Conservation (phyloP, 495 filamentous ascomycete genomes). For the Hyaloscypha variabilis region DNA sequence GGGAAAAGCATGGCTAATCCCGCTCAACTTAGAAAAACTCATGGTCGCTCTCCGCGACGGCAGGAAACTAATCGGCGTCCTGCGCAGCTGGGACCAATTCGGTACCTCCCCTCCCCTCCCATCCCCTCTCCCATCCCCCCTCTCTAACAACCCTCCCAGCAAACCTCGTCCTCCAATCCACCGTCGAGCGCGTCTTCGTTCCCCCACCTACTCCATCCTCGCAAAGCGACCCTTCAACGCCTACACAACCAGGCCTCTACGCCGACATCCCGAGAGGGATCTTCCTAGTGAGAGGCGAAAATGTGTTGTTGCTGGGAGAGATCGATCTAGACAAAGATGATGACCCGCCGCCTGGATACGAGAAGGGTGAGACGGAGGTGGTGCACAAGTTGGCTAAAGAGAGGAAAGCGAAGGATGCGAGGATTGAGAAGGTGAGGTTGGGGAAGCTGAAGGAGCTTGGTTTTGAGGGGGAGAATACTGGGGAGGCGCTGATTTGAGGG, state of each 20-base stretch:
- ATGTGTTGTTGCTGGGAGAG: slow-evolving; percentile 88
- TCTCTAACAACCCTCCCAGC: slow-evolving; percentile 51
- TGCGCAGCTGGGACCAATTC: slow-evolving; percentile 98
- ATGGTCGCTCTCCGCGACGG: slow-evolving; percentile 89
- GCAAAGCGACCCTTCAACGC: slow-evolving; percentile 38
- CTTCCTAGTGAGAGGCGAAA: slow-evolving; percentile 91
- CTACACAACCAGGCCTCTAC: slow-evolving; percentile 55
- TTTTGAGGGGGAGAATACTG: slow-evolving; percentile 85
- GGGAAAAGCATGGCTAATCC: background rate
- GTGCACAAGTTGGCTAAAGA: slow-evolving; percentile 75
- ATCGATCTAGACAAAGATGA: slow-evolving; percentile 97
- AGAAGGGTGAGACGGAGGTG: slow-evolving; percentile 65
- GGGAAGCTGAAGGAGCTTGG: slow-evolving; percentile 72
- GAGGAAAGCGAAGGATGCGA: slow-evolving; percentile 72
- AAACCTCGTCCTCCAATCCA: slow-evolving; percentile 92
- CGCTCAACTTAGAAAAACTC: slow-evolving; percentile 75
- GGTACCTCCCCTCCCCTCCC: slow-evolving; percentile 53
- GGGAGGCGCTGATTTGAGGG: slow-evolving; percentile 70
- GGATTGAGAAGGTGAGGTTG: slow-evolving; percentile 65
- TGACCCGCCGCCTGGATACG: slow-evolving; percentile 71
- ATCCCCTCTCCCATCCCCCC: background rate
- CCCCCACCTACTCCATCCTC: slow-evolving; percentile 26
- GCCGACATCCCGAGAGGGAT: slow-evolving; percentile 81
- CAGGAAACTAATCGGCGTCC: slow-evolving; percentile 86
- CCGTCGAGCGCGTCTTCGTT: slow-evolving; percentile 78